Conservation (phyloP, 768 basidiomycete species). For the Tricholomella constricta region DNA sequence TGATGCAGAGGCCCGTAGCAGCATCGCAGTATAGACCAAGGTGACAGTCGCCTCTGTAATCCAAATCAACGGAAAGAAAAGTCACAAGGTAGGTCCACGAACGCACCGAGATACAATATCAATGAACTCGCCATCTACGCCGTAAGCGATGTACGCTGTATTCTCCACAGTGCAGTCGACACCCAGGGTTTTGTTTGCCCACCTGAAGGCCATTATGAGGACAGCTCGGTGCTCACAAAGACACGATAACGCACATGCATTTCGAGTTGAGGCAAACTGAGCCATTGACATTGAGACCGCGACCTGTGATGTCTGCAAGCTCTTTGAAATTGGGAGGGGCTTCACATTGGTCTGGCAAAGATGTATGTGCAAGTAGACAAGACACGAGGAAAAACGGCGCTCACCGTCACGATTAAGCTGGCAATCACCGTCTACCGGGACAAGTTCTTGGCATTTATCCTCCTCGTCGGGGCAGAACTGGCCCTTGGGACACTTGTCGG, state of each 20-base stretch:
- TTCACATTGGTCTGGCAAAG: conserved; percentile 69
- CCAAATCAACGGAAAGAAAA: not conserved
- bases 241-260: conserved; percentile 67
- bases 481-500: conserved; percentile 59
- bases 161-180: conserved; percentile 73
- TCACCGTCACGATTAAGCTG: conserved; percentile 87
- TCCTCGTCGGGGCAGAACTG: conserved; percentile 87
- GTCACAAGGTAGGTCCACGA: not conserved
- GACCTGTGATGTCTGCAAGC: conserved; percentile 62
- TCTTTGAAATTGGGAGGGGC: conserved; percentile 65
- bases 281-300: conserved; percentile 78
- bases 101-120: conserved; percentile 78
- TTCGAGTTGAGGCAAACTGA: conserved; percentile 80
- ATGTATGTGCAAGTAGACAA: not conserved
- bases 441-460: conserved; percentile 60
- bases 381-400: conserved; percentile 15
- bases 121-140: conserved; percentile 59
- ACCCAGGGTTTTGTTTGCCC: conserved; percentile 73
- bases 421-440: conserved; percentile 67
- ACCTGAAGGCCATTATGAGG: conserved; percentile 44
- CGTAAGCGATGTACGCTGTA: conserved; percentile 74
- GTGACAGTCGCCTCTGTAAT: conserved; percentile 66
- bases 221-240: not conserved
- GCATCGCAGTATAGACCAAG: conserved; percentile 79
- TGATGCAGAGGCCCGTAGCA: conserved; percentile 53